A percentile compares a stretch with the other conserved stretches of the same genome.
phyloP scores from a whole-genome alignment of 495 filamentous ascomycete species.

The Lophiostoma macrostomum region DNA sequence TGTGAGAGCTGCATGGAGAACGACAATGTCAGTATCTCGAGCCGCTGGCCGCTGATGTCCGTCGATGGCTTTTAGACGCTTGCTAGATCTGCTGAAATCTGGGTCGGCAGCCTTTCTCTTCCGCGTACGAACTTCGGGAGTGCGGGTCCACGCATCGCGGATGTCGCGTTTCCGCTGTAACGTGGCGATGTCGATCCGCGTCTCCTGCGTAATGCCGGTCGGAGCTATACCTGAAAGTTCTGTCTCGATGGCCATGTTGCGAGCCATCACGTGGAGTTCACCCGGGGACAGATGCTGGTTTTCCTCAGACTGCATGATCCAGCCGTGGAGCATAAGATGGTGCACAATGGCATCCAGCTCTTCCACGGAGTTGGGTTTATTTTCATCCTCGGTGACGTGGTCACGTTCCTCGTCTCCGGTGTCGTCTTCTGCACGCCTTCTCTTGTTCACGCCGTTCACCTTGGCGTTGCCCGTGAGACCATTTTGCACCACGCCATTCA shows the following conservation, averaged over 20 bases:
- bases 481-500: no score
- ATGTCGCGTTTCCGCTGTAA: conserved; percentile 4
- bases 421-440: background rate
- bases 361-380: conserved; percentile 1
- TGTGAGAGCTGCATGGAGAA: background rate
- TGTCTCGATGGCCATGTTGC: background rate
- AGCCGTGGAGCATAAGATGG: conserved; percentile 12
- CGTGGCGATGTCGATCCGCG: background rate
- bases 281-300: conserved; percentile 15
- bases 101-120: conserved; percentile 5
- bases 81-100: conserved; percentile 6
- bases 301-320: conserved; percentile 13
- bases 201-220: conserved; percentile 9
- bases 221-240: background rate
- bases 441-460: background rate
- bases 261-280: conserved; percentile 13
- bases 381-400: background rate
- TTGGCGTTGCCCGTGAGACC: background rate
- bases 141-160: conserved; percentile 8
- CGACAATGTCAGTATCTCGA: background rate
- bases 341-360: conserved; percentile 15
- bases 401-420: background rate
- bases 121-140: background rate
- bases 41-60: background rate
- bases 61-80: conserved; percentile 11